A percentile compares a stretch with the other conserved stretches of the same genome.
Evolutionary conservation across 768 basidiomycete genomes (phyloP).

Genomic region (Mycena leptocephala): DNA sequence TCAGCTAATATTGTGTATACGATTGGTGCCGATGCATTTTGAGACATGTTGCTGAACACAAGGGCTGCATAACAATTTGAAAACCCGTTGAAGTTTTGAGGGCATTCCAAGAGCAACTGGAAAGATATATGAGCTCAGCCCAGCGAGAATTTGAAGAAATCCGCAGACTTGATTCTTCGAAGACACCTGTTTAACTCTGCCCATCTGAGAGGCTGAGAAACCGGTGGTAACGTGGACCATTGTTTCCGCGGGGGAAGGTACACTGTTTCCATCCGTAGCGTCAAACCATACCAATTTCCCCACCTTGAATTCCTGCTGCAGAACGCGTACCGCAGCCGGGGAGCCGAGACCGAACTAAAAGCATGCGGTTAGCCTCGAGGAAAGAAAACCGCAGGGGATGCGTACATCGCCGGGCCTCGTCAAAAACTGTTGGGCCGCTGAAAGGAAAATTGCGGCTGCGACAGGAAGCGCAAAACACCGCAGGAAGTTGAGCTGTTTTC

Average conservation of each 20-base stretch:
- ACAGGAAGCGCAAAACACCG: constrained; percentile 61
- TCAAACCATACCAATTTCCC: constrained; percentile 62
- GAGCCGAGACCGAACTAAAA: constrained; percentile 33
- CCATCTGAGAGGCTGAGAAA: constrained; percentile 52
- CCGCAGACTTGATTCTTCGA: constrained; percentile 54
- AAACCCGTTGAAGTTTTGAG: constrained; percentile 65
- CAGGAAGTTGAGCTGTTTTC: constrained; percentile 55
- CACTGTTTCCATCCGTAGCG: constrained; percentile 57
- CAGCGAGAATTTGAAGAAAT: background rate
- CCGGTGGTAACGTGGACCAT: constrained; percentile 59
- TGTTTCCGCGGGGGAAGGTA: constrained; percentile 58
- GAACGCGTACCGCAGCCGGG: constrained; percentile 44
- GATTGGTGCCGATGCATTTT: constrained; percentile 40
- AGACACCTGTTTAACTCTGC: constrained; percentile 54
- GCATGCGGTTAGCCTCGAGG: background rate
- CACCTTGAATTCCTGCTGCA: constrained; percentile 55
- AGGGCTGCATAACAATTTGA: constrained; percentile 68
- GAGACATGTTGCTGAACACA: constrained; percentile 59
- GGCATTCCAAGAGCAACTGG: constrained; percentile 48
- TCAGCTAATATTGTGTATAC: constrained; percentile 68
- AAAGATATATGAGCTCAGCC: too few species aligned
- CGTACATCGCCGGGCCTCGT: constrained; percentile 42
- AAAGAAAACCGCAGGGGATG: background rate
- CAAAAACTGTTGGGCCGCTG: constrained; percentile 59
- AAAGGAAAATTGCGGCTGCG: constrained; percentile 61